Base-by-base conservation (phyloP, 305 asterid genomes). In the Lippia alba region DNA sequence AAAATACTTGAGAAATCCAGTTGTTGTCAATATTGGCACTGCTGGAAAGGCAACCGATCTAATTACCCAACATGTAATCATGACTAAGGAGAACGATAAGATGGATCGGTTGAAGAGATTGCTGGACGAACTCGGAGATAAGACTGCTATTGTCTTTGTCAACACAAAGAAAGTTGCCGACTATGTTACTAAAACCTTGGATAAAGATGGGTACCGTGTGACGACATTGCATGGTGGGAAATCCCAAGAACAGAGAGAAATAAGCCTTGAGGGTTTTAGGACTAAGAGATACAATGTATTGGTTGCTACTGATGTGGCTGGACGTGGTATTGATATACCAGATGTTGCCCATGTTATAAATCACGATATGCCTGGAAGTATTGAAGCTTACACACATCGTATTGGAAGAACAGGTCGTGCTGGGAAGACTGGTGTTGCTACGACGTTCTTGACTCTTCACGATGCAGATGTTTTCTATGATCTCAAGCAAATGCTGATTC, bases 401-500 rank as follows among this genome's bases (percentile, higher is more conserved):
- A 91, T 91, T 67, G 97, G 97, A 64, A 83, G 97, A 73, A 91
- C 94, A 20, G 97, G 96, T 64, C 96, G 97, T 84, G 97, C 97
- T 74, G 97, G 97, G 81, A 91, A 91, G 87, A 89, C 96, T 4
- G 96, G 97, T 78, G 74, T 82, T 11, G 96, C 97, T 56, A 85
- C 97, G 6, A 87, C 97, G 19, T 91, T 91, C 85, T 79, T 91
- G 88, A 89, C 97, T 64, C 66, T 87, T 71, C 79, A 84, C 15
- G 97, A 89, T 70, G 70, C 90, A 0, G 96, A 86, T 0, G 97
- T 91, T 41, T 91, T 91, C 69, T 91, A 89, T 63, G 96, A 91
- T 80, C 91, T 91, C 58, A 91, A 89, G 81, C 97, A 89, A 82
- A 87, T 87, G 96, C 89, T 91, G 34, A 74, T 74, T 19, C 96